Base-by-base conservation (phyloP, 1,139 yeast species). In the Petasospora fabianii region DNA sequence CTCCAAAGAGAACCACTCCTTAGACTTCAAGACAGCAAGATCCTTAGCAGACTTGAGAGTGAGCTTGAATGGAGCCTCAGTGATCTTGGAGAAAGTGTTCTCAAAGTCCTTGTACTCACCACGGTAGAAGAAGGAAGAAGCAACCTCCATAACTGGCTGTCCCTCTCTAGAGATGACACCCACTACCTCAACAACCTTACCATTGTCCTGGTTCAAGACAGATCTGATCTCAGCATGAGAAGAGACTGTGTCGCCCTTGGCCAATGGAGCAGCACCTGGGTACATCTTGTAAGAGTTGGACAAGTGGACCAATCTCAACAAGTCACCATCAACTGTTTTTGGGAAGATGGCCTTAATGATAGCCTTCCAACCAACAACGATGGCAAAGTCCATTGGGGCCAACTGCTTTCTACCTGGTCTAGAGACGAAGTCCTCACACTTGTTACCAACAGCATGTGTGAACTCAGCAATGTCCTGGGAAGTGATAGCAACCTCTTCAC, bases 361-460 rank as follows among this genome's bases (percentile, higher is more conserved):
- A 37, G 97, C 95, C 69, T 84, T 84, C 99, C 99, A 92, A 35
- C 98, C 98, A 57, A 90, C 78, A 44, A 94, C 97, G 65, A 92
- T 92, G 39, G 98, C 97, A 61, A 90, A 94, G 71, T 92, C 99
- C 97, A 92, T 92, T 58, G 99, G 99, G 38, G 98, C 98, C 56
- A 80, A 74, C 45, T 88, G 80, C 36, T 73, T 75, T 66, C 85
- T 84, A 53, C 95, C 95, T 39, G 86, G 78, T 71, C 96, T 81
- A 47, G 82, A 75, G 48, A 90, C 96, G 56, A 88, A 92, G 43
- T 95, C 96, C 67, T 90, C 97, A 65, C 96, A 88, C 54, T 84
- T 84, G 77, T 92, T 92, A 57, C 97, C 97, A 62, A 92, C 86
- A 47, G 97, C 97, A 57, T 90, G 97, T 30, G 96, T 90, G 63